Base-by-base conservation (phyloP, 1,284 basidiomycete genomes). In the Boletellus deceptivus region DNA sequence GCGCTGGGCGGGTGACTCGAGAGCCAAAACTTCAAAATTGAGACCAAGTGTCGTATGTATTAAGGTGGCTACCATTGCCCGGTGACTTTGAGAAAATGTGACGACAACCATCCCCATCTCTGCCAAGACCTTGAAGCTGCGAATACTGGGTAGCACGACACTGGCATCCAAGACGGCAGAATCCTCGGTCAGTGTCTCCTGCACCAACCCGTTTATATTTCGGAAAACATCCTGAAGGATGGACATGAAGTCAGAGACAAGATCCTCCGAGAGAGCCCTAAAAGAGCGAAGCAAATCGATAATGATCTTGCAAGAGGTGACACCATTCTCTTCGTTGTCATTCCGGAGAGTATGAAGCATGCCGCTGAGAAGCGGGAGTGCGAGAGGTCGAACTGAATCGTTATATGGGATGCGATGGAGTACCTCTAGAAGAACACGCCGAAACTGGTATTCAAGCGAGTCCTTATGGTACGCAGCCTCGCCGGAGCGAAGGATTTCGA, bases 281-380 rank as follows among this genome's bases (percentile, higher is more conserved):
- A 83, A 85, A 20, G 76, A 77, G 40, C 89, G 83, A 55, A 84
- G 75, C 27, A 88, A 70, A 70, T 99, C 97, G 55, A 94, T 87
- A 62, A 97, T 82, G 52, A 89, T 89, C 72, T 99, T 99, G 79
- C 96, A 92, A 49, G 89, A 92, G 3, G 89, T 80, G 29, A 89
- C 81, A 2, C 91, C 97, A 64, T 95, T 97, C 64, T 99, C 97
- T 72, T 99, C 97, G 65, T 97, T 98, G 75, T 99, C 98, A 56
- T 84, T 77, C 43, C 89, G 87, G 38, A 99, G 77, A 38, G 95
- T 76, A 58, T 89, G 78, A 48, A 98, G 79, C 80, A 98, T 80
- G 43, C 81, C 81, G 43, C 78, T 79, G 69, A 92, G 89, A 43
- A 98, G 82, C 16, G 79, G 70, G 27, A 80, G 73, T 24, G 85